phyloP scores from a whole-genome alignment of 768 basidiomycete genomes.

The Tubosaeta sp. region DNA sequence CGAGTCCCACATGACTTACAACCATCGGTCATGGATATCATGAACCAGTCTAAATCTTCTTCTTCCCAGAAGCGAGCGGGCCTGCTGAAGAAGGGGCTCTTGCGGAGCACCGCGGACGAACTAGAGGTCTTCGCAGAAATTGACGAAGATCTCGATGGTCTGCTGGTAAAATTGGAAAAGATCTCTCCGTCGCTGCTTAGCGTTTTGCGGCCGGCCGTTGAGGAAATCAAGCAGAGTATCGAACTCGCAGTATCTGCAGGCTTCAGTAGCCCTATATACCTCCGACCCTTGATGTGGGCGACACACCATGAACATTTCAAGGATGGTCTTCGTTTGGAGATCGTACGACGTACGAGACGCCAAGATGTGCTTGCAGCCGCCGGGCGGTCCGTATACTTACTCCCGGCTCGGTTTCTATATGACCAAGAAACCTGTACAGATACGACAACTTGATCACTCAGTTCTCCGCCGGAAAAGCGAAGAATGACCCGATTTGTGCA shows the following conservation, averaged over 20 bases:
- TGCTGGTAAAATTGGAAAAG: slow-evolving; percentile 56
- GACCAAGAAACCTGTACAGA: slow-evolving; percentile 32
- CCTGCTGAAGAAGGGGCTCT: slow-evolving; percentile 64
- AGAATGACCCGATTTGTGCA: slow-evolving; percentile 55
- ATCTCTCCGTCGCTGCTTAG: slow-evolving; percentile 49
- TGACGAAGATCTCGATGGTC: slow-evolving; percentile 59
- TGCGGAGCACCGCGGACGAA: slow-evolving; percentile 66
- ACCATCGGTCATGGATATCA: slow-evolving; percentile 55
- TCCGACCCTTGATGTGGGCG: slow-evolving; percentile 74
- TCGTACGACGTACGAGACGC: slow-evolving; percentile 61
- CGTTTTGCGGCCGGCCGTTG: slow-evolving; percentile 46
- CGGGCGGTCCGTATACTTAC: slow-evolving; percentile 52
- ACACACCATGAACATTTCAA: slow-evolving; percentile 62
- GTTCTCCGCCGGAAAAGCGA: slow-evolving; percentile 53
- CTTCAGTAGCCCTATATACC: slow-evolving; percentile 55
- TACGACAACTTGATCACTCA: slow-evolving; percentile 69
- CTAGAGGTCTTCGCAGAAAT: slow-evolving; percentile 65
- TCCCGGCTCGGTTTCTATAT: background rate
- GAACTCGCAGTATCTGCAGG: slow-evolving; percentile 58
- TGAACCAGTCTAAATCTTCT: slow-evolving; percentile 62
- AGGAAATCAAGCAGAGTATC: slow-evolving; percentile 62
- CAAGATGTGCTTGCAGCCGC: slow-evolving; percentile 75
- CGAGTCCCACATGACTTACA: slow-evolving; percentile 58
- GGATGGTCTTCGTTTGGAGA: slow-evolving; percentile 72
- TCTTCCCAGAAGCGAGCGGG: slow-evolving; percentile 64